Evolutionary conservation across 306 rosid genomes (phyloP), one percentile per base, ranked within the genome.

Genomic region (Aeschynomene evenia): DNA sequence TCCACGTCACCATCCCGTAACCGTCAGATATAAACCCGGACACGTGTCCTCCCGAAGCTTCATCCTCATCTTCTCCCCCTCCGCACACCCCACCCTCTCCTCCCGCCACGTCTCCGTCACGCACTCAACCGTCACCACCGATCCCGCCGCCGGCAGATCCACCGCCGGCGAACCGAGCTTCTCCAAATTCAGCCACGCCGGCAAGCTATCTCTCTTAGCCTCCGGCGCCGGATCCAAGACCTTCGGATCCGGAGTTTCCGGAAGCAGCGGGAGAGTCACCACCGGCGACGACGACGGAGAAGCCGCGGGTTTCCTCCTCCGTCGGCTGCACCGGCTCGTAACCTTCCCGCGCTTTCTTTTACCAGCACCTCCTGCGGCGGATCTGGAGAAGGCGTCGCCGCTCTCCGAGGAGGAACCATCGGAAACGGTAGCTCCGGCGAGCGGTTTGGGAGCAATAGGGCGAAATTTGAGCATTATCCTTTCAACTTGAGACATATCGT

Each of bases 361-460:
- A 5, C n/a, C n/a, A n/a, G n/a, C n/a, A n/a, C 87, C 69, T 51
- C 62, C 67, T 40, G 72, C 67, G 0, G 63, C 31, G 22, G 63
- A 43, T 34, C 54, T 78, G 7, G 34, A 43, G 6, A 42, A 11
- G 4, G 12, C 54, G 4, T 74, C 83, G 9, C 57, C 3, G 14
- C 16, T 69, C 22, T 81, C 84, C 63, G 71, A 51, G 8, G 80
- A 50, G 12, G 79, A 80, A 7, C 55, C 63, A 0, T 80, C 78
- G 18, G 82, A 61, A 6, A 5, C 18, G 0, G 77, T 20, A 5
- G 50, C 76, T 4, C 85, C 77, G 48, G 75, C 40, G 20, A 56
- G 70, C 1, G 96, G 96, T 43, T 87, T 91, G 15, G 96, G 96
- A 0, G 94, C 96, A 42, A 91, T 91, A 10, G 97, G 97, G 1